Evolutionary conservation across 1,284 basidiomycete species (phyloP).

Genomic region (Anthracocystis setariae): DNA sequence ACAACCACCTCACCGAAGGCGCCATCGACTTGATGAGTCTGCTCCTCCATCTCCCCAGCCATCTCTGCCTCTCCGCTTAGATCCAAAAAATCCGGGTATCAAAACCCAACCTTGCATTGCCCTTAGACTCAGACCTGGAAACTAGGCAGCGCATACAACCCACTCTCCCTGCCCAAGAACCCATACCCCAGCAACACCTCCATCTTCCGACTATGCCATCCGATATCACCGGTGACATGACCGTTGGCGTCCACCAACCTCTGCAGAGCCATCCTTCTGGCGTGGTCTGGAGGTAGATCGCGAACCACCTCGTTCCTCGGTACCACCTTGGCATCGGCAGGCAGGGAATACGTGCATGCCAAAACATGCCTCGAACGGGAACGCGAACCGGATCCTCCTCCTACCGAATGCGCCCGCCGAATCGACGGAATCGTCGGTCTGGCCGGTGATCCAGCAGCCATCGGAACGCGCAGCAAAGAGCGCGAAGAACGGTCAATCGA

Average conservation of each 20-base stretch:
- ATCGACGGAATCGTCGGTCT: constrained; percentile 36
- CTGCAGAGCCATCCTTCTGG: constrained; percentile 77
- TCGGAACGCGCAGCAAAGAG: constrained; percentile 25
- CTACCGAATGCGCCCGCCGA: constrained; percentile 39
- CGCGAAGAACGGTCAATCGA: constrained; percentile 18
- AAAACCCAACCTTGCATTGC: neutral
- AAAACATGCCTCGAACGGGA: constrained; percentile 45
- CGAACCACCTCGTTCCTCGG: constrained; percentile 69
- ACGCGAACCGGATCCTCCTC: constrained; percentile 46
- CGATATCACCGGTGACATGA: constrained; percentile 86
- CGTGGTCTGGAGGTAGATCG: constrained; percentile 75
- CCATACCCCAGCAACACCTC: constrained; percentile 91
- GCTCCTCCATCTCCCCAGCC: constrained; percentile 19
- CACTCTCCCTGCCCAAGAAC: constrained; percentile 89
- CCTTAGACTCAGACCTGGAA: constrained; percentile 55
- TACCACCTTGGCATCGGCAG: constrained; percentile 24
- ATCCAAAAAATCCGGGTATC: neutral
- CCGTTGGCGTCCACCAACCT: constrained; percentile 83
- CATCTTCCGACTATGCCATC: constrained; percentile 97
- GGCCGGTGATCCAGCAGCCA: constrained; percentile 2
- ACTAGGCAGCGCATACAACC: constrained; percentile 75
- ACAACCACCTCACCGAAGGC: constrained; percentile 49
- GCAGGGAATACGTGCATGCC: constrained; percentile 16
- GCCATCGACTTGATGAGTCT: constrained; percentile 45
- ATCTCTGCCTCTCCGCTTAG: constrained; percentile 9